phyloP scores from a whole-genome alignment of 345 rosid genomes.

The Eutrema japonicum region DNA sequence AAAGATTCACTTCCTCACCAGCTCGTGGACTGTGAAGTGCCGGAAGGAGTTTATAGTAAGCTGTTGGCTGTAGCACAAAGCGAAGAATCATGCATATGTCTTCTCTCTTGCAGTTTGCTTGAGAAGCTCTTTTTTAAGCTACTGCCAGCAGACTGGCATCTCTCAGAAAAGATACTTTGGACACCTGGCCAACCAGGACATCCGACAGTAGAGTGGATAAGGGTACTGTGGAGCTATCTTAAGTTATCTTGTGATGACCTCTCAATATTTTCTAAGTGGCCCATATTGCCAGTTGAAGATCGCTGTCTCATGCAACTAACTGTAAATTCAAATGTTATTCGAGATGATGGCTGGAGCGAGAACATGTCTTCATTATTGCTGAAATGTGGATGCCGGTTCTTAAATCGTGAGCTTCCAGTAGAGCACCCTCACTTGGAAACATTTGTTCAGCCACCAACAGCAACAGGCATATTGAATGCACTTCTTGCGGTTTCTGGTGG shows the following conservation, averaged over 20 bases:
- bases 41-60: constrained; percentile 64
- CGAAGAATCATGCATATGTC: constrained; percentile 68
- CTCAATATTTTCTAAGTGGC: constrained; percentile 87
- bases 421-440: constrained; percentile 82
- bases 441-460: constrained; percentile 91
- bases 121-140: constrained; percentile 85
- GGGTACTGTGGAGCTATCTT: constrained; percentile 75
- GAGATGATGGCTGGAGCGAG: constrained; percentile 93
- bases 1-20: constrained; percentile 80
- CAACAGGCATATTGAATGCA: constrained; percentile 76
- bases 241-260: constrained; percentile 81
- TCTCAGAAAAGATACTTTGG: constrained; percentile 73
- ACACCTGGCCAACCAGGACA: constrained; percentile 77
- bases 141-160: constrained; percentile 90
- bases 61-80: constrained; percentile 73
- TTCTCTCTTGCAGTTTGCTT: constrained; percentile 79
- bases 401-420: constrained; percentile 63
- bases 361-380: constrained; percentile 84
- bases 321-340: constrained; percentile 74
- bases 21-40: constrained; percentile 70
- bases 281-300: constrained; percentile 87
- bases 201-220: constrained; percentile 83
- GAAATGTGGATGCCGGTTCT: constrained; percentile 84
- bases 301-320: constrained; percentile 65
- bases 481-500: constrained; percentile 75